These are phyloP conservation scores for Stereocaulon alpinum DNA, from an alignment of 495 filamentous ascomycete genomes.

Conservation along the genomic window DNA sequence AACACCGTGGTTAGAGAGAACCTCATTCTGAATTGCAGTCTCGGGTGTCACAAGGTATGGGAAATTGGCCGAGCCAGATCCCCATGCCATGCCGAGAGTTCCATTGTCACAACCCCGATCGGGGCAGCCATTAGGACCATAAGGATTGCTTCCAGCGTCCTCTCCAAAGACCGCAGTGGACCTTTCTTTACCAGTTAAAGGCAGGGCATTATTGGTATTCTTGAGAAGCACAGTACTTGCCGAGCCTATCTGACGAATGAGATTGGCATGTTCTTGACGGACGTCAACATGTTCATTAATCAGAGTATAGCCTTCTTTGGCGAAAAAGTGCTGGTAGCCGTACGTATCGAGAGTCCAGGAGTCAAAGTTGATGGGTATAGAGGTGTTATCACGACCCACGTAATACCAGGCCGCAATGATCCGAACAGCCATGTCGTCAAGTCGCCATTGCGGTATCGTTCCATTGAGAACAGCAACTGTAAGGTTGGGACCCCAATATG, in stretches of 20 bases:
- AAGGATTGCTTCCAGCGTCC: slow-evolving; percentile 67
- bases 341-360: slow-evolving; percentile 75
- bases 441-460: slow-evolving; percentile 77
- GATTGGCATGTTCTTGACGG: slow-evolving; percentile 55
- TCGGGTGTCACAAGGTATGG: slow-evolving; percentile 87
- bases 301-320: slow-evolving; percentile 37
- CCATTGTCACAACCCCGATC: slow-evolving; percentile 81
- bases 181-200: slow-evolving; percentile 61
- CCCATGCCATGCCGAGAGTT: slow-evolving; percentile 92
- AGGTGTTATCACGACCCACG: slow-evolving; percentile 57
- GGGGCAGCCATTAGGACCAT: slow-evolving; percentile 74
- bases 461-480: slow-evolving; percentile 82
- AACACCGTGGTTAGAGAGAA: slow-evolving; percentile 42
- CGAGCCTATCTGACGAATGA: slow-evolving; percentile 65
- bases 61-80: slow-evolving; percentile 79
- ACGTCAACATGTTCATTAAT: slow-evolving; percentile 86
- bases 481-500: slow-evolving; percentile 82
- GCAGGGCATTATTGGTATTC: slow-evolving; percentile 63
- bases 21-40: slow-evolving; percentile 69
- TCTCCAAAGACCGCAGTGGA: slow-evolving; percentile 76
- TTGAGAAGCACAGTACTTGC: slow-evolving; percentile 82
- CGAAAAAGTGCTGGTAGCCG: slow-evolving; percentile 54
- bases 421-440: slow-evolving; percentile 87
- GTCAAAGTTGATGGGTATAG: slow-evolving; percentile 70
- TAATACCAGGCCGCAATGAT: slow-evolving; percentile 94